Base-by-base conservation (phyloP, 2,329 filamentous ascomycete genomes). In the Fusarium sp. region DNA sequence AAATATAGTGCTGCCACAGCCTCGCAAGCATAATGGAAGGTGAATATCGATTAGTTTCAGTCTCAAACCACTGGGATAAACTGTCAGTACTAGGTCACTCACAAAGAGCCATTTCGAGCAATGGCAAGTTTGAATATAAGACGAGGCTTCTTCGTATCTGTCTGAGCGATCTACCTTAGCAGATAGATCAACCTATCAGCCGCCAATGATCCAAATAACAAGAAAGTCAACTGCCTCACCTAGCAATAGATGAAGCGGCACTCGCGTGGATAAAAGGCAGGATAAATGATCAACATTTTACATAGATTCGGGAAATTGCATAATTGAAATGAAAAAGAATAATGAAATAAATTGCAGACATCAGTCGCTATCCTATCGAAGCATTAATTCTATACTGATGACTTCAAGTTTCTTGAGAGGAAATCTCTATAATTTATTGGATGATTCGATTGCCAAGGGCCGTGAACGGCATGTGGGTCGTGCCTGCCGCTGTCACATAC, bases 401-500 rank as follows among this genome's bases (percentile, higher is more conserved):
- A 29, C 35, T 35, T 35, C 29, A n/a, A 29, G 25, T 29, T 39
- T 25, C 20, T 29, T 7, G 13, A 7, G 38, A 18, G 5, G 36
- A 38, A 18, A 27, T 38, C 17, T 25, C 33, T 15, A 38, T 38
- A n/a, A 38, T 17, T 55, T 13, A 56, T 35, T 56, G 39, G 53
- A 17, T 56, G 39, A 31, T 27, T 39, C 17, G 13, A 22, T 25
- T 33, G 36, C 62, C 55, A 42, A 53, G 31, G 45, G 17, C 12
- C 25, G 13, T 3, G 31, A 36, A 35, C 25, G 20, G 36, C 18
- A 41, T 50, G 68, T 72, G 69, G 69, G 65, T 53, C 70, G 57
- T 57, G 58, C 65, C 41, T 65, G 38, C 41, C 53, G 44, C 44
- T 53, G 52, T 46, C 54, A 67, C n/a, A 45, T n/a, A 44, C 45